A percentile compares a stretch with the other conserved stretches of the same genome.
These are phyloP conservation scores for Wallemia mellicola DNA, from an alignment of 1,284 basidiomycete genomes.

Conservation along the genomic window DNA sequence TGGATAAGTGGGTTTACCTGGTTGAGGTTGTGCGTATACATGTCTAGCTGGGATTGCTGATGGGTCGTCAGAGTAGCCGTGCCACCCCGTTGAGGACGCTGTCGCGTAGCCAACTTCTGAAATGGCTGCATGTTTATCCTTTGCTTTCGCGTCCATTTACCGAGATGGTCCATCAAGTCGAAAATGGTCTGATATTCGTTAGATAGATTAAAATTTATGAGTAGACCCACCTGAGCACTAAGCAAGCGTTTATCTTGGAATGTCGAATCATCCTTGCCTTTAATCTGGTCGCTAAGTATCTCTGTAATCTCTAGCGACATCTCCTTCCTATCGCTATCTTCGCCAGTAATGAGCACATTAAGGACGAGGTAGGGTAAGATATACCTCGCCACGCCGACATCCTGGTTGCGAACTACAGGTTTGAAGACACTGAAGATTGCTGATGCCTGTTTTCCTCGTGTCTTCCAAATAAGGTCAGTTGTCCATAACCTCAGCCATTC, in stretches of 20 bases:
- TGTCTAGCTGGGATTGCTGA: slow-evolving; percentile 11
- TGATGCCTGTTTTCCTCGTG: slow-evolving; percentile 23
- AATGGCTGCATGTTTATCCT: slow-evolving; percentile 30
- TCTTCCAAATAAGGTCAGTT: slow-evolving; percentile 42
- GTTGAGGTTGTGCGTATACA: slow-evolving; percentile 26
- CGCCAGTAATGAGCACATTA: slow-evolving; percentile 51
- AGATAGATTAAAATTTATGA: not conserved
- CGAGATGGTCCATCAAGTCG: slow-evolving; percentile 76
- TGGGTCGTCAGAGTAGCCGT: not conserved
- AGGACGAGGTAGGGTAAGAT: slow-evolving; percentile 76
- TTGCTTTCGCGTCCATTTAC: slow-evolving; percentile 43
- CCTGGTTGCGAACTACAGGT: slow-evolving; percentile 51
- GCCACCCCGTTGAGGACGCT: not conserved
- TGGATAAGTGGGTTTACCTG: slow-evolving; percentile 48
- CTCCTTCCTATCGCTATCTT: slow-evolving; percentile 27
- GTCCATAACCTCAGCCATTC: slow-evolving; percentile 93
- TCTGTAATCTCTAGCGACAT: slow-evolving; percentile 49
- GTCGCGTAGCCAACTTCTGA: slow-evolving; percentile 18
- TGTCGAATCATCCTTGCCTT: slow-evolving; percentile 23
- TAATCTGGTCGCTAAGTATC: slow-evolving; percentile 65
- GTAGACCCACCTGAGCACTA: slow-evolving; percentile 42
- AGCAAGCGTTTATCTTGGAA: slow-evolving; percentile 46
- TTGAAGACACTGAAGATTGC: slow-evolving; percentile 53
- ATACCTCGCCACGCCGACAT: slow-evolving; percentile 66
- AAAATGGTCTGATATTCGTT: slow-evolving; percentile 40